Evolutionary conservation across 208 protist species (phyloP).

Genomic region (Leptomonas pyrrhocoris): DNA sequence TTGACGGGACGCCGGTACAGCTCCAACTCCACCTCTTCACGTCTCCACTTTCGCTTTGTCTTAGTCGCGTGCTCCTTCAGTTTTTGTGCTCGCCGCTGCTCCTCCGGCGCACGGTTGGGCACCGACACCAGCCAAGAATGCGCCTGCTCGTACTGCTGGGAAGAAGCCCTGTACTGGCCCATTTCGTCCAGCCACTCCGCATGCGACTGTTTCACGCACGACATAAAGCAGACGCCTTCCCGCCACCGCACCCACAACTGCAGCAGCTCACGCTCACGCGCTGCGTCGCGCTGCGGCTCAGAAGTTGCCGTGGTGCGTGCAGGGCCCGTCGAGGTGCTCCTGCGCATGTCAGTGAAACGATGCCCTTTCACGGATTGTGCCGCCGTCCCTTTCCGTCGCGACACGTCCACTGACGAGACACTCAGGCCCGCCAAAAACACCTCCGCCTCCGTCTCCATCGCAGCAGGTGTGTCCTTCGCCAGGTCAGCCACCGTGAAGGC

Average conservation of each 20-base stretch:
- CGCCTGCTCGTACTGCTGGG: constrained; percentile 58
- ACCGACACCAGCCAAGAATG: constrained; percentile 66
- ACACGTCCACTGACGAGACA: neutral
- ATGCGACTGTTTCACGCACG: constrained; percentile 60
- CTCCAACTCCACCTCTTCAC: constrained; percentile 33
- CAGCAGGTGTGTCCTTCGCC: neutral
- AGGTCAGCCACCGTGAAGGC: constrained; percentile 13
- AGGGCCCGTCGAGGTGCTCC: neutral
- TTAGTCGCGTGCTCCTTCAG: constrained; percentile 44
- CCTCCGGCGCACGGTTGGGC: constrained; percentile 35
- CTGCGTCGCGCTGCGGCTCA: neutral
- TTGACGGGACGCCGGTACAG: constrained; percentile 21
- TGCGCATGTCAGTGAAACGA: neutral
- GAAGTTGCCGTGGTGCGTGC: neutral
- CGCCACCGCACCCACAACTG: constrained; percentile 59
- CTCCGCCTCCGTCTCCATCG: constrained; percentile 1
- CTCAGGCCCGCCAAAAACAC: neutral
- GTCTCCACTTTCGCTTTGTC: constrained; percentile 33
- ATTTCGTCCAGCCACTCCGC: constrained; percentile 55
- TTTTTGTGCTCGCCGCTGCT: constrained; percentile 40
- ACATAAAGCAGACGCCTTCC: constrained; percentile 64
- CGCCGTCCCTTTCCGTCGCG: neutral
- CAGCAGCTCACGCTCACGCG: constrained; percentile 23
- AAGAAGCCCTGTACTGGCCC: constrained; percentile 42
- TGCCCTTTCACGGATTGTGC: neutral